Conservation (phyloP, 148 eudicot species). For the Euryodendron excelsum region DNA sequence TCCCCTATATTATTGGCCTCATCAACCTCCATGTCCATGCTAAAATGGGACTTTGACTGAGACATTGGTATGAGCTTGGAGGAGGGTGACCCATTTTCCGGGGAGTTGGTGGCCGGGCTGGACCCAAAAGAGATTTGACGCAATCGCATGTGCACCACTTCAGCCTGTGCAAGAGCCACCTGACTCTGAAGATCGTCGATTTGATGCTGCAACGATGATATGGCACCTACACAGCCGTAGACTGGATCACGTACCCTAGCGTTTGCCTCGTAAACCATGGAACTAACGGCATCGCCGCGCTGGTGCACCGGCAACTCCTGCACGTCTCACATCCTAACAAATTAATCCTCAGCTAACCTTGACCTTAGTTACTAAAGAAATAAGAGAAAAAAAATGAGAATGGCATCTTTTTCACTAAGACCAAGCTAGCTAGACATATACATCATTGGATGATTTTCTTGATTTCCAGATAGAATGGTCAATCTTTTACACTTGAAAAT, state of each 20-base stretch:
- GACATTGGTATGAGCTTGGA: constrained; percentile 35
- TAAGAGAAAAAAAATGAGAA: too few species aligned
- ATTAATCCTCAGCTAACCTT: too few species aligned
- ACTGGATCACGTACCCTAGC: constrained; percentile 83
- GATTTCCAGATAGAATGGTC: too few species aligned
- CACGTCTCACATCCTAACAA: too few species aligned
- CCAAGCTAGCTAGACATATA: too few species aligned
- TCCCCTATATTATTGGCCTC: constrained; percentile 52
- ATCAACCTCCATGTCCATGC: constrained; percentile 48
- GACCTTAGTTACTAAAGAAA: too few species aligned
- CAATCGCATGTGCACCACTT: constrained; percentile 64
- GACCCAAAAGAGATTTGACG: constrained; percentile 35
- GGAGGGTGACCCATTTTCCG: constrained; percentile 36
- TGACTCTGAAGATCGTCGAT: constrained; percentile 61
- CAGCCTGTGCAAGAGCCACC: constrained; percentile 67
- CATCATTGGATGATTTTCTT: too few species aligned
- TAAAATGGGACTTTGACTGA: constrained; percentile 51
- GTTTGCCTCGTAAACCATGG: constrained; percentile 80
- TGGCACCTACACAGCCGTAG: constrained; percentile 83
- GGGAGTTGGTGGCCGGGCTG: constrained; percentile 27
- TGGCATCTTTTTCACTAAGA: too few species aligned
- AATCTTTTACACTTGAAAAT: too few species aligned
- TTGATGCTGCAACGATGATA: constrained; percentile 70
- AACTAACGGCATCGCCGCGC: constrained; percentile 75
- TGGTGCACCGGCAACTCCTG: constrained; percentile 74